Base-by-base conservation (phyloP, 2,329 filamentous ascomycete genomes). In the Epicoccum nigrum region DNA sequence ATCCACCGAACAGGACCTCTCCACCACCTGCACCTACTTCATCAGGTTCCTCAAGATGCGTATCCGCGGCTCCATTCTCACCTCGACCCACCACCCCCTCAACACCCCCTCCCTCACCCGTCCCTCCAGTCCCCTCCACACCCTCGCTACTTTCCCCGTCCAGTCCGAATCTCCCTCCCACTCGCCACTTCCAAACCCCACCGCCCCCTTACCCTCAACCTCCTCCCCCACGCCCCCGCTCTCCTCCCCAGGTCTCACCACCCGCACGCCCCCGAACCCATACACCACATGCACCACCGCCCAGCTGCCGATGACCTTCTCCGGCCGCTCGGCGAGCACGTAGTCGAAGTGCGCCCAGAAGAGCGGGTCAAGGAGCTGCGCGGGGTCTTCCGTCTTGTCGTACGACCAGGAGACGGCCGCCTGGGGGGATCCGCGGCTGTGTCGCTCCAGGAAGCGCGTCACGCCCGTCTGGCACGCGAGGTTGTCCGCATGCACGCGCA, bases 391-490 rank as follows among this genome's bases (percentile, higher is more conserved):
- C 0, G 83, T 83, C 63, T 86, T 87, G 64, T 86, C 83, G 64
- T 86, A 86, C 1, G 71, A 61, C 82, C 83, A 86, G 4, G 60
- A 63, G 23, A 58, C 20, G 8, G 57, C 44, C 7, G 59, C 39
- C 67, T 4, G 63, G 20, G 1, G 70, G 48, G 1, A 68, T 67
- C 40, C 69, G 63, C 7, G 64, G 57, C 62, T 56, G 42, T 72
- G 70, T 15, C 32, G 59, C 33, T 72, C 78, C 7, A 84, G 71
- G 62, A 86, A 87, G 0, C 81, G 78, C 0, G 84, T 86, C 12
- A 86, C 78, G 37, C 84, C 84, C 2, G 84, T 86, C 63, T 86
- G 85, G 47, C 83, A 85, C 2, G 83, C 80, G 19, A 87, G 76
- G 44, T 85, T 86, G 51, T 83, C 83, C 51, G 86, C 73, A 62